Conservation (phyloP, 2,329 filamentous ascomycete species). For the Colletotrichum costaricense region DNA sequence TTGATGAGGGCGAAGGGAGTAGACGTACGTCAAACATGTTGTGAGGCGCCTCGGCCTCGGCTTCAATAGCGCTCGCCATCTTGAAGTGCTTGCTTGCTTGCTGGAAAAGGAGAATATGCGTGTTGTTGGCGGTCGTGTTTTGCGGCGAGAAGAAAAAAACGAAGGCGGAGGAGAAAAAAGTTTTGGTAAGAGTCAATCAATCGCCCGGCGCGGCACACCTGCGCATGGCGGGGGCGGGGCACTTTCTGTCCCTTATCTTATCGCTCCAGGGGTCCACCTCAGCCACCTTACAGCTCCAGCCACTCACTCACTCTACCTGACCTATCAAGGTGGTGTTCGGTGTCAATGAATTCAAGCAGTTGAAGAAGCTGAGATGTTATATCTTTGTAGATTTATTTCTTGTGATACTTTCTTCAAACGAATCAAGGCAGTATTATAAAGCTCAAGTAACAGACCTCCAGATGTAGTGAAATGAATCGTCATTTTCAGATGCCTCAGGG, state of each 20-base stretch:
- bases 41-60: constrained; percentile 47
- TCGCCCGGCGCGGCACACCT: neutral
- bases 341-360: neutral
- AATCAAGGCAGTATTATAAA: too few species aligned
- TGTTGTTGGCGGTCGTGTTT: neutral
- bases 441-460: too few species aligned
- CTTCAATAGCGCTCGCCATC: constrained; percentile 15
- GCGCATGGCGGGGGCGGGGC: constrained; percentile 10
- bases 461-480: neutral
- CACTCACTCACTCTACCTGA: neutral
- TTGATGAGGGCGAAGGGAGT: neutral
- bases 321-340: too few species aligned
- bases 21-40: constrained; percentile 49
- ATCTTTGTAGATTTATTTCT: too few species aligned
- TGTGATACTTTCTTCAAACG: too few species aligned
- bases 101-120: neutral
- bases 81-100: neutral
- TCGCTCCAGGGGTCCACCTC: neutral
- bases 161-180: neutral
- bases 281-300: neutral
- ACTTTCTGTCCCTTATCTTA: constrained; percentile 11
- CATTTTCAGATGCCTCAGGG: neutral
- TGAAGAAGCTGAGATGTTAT: neutral
- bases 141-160: neutral
- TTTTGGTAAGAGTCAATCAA: neutral